Evolutionary conservation across 495 filamentous ascomycete species (phyloP).

Genomic region (Talaromyces nanjingensis): DNA sequence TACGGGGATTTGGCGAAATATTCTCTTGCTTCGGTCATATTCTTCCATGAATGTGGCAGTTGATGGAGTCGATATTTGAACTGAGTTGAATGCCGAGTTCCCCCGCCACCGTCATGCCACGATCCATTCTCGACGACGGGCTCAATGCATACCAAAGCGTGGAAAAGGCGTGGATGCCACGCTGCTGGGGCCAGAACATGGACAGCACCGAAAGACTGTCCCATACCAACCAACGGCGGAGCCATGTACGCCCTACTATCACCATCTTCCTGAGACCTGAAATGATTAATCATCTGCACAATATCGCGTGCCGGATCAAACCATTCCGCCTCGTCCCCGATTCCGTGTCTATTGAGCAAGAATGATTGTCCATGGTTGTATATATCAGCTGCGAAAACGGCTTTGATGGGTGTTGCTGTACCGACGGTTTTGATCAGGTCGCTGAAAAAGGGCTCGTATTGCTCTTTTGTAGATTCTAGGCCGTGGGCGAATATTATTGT

Average conservation of each 20-base stretch:
- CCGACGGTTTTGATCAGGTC: slow-evolving; percentile 24
- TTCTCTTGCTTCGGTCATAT: slow-evolving; percentile 12
- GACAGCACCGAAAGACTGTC: slow-evolving; percentile 37
- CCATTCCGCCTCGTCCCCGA: slow-evolving; percentile 29
- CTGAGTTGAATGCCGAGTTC: neutral
- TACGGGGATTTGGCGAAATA: slow-evolving; percentile 12
- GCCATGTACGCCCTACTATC: slow-evolving; percentile 33
- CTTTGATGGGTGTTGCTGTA: slow-evolving; percentile 19
- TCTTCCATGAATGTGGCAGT: slow-evolving; percentile 15
- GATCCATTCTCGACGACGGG: slow-evolving; percentile 25
- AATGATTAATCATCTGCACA: slow-evolving; percentile 39
- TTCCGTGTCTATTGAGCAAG: slow-evolving; percentile 12
- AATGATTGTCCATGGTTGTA: slow-evolving; percentile 30
- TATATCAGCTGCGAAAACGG: slow-evolving; percentile 38
- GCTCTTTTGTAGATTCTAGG: slow-evolving; percentile 39
- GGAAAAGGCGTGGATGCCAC: slow-evolving; percentile 39
- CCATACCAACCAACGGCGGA: slow-evolving; percentile 40
- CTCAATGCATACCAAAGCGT: slow-evolving; percentile 37
- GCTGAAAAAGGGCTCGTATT: slow-evolving; percentile 42
- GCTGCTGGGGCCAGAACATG: slow-evolving; percentile 26
- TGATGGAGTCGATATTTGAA: neutral
- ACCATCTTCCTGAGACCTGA: slow-evolving; percentile 10
- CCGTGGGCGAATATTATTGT: slow-evolving; percentile 42
- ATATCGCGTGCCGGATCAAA: slow-evolving; percentile 41
- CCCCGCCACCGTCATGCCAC: slow-evolving; percentile 3